Evolutionary conservation across 805 yeast species (phyloP).

Genomic region (Pichia exigua): DNA sequence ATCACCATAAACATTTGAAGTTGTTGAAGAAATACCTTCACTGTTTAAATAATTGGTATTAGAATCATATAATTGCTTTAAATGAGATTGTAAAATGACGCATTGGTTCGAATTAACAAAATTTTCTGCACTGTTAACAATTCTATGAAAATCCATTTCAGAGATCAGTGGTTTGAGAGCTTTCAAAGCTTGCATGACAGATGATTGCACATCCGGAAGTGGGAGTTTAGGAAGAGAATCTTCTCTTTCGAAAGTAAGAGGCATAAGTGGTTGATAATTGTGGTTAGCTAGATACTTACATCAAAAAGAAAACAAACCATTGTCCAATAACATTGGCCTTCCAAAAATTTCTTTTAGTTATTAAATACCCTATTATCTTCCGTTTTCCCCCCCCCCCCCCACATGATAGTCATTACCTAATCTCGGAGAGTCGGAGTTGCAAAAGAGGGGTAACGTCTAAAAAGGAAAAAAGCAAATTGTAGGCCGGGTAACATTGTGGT

Average conservation of each 20-base stretch:
- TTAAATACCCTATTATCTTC: too few relatives aligned
- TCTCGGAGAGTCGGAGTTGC: slow-evolving; percentile 2
- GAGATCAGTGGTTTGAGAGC: slow-evolving; percentile 56
- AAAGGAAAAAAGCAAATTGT: neutral
- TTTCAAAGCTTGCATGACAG: slow-evolving; percentile 44
- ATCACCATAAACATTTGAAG: slow-evolving; percentile 57
- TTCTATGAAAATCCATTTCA: slow-evolving; percentile 39
- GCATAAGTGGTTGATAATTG: slow-evolving; percentile 3
- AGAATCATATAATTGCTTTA: slow-evolving; percentile 36
- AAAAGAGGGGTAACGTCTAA: neutral
- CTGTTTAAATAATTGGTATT: slow-evolving; percentile 49
- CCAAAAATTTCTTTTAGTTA: too few relatives aligned
- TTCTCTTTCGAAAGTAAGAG: slow-evolving; percentile 34
- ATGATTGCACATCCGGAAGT: slow-evolving; percentile 46
- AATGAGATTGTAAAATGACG: slow-evolving; percentile 43
- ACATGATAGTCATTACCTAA: neutral
- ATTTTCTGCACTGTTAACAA: slow-evolving; percentile 36
- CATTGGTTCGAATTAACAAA: slow-evolving; percentile 39
- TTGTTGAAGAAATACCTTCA: slow-evolving; percentile 36
- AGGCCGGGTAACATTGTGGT: slow-evolving; percentile 2
- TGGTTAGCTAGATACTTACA: too few relatives aligned
- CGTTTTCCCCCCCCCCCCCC: neutral
- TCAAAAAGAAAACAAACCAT: too few relatives aligned
- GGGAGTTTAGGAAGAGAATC: slow-evolving; percentile 48
- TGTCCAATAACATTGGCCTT: too few relatives aligned